phyloP scores from a whole-genome alignment of 495 filamentous ascomycete genomes.

The Pseudoneurospora amorphoporcata region DNA sequence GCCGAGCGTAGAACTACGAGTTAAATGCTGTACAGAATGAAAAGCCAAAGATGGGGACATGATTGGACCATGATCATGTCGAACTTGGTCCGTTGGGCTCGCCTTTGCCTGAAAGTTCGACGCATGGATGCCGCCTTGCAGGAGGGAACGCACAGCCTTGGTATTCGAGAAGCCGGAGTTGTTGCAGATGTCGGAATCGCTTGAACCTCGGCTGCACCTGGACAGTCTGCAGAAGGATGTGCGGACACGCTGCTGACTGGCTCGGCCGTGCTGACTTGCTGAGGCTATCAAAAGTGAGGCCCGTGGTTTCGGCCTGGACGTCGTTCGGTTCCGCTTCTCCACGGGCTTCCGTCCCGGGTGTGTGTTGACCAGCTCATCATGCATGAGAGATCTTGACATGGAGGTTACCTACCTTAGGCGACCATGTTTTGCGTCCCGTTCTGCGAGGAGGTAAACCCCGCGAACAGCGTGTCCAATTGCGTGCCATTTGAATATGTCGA shows the following conservation, averaged over 20 bases:
- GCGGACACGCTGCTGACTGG: background rate
- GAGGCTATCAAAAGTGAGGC: background rate
- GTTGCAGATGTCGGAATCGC: background rate
- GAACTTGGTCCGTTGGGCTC: background rate
- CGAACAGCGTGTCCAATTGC: background rate
- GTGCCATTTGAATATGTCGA: background rate
- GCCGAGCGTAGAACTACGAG: background rate
- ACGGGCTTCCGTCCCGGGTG: background rate
- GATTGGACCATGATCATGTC: background rate
- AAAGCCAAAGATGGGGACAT: background rate
- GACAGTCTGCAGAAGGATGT: background rate
- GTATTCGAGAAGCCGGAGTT: background rate
- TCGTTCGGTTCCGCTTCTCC: background rate
- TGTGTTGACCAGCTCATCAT: slow-evolving; percentile 27
- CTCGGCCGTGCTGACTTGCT: background rate
- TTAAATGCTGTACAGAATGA: background rate
- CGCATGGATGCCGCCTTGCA: background rate
- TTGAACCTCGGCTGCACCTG: background rate
- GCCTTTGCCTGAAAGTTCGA: background rate
- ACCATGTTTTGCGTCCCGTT: slow-evolving; percentile 24
- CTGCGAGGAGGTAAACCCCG: background rate
- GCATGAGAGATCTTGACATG: slow-evolving; percentile 19
- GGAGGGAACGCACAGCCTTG: background rate
- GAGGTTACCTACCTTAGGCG: slow-evolving; percentile 17
- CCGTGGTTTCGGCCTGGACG: background rate